These are phyloP conservation scores for Cydonia oblonga DNA, from an alignment of 331 rosid genomes.

Conservation along the genomic window DNA sequence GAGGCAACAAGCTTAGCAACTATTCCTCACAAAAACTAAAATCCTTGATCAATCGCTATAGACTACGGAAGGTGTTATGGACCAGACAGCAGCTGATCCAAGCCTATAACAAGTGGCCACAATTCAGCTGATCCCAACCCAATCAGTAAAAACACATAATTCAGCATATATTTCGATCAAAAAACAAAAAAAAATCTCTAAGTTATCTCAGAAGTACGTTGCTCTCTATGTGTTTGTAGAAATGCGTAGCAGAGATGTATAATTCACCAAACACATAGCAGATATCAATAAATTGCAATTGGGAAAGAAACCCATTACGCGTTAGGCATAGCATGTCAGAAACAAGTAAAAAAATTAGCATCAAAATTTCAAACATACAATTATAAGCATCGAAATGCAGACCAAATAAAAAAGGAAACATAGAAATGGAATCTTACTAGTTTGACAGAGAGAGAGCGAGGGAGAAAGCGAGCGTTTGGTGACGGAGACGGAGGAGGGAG, in stretches of 20 bases:
- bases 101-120: too few relatives aligned
- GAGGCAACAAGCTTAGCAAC: background rate
- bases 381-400: background rate
- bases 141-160: background rate
- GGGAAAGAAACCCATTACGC: background rate
- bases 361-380: background rate
- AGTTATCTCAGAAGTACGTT: background rate
- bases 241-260: background rate
- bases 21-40: background rate
- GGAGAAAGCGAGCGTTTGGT: background rate
- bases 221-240: background rate
- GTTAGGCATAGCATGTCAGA: background rate
- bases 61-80: background rate
- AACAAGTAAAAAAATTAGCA: background rate
- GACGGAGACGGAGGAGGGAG: background rate
- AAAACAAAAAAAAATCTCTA: too few relatives aligned
- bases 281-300: background rate
- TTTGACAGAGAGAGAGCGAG: too few relatives aligned
- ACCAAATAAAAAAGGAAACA: background rate
- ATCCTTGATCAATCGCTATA: background rate
- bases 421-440: background rate
- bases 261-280: background rate
- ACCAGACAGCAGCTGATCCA: background rate
- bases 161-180: background rate
- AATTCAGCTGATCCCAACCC: background rate